Evolutionary conservation across 352 stramenopile genomes (phyloP).

Genomic region (Sclerospora graminicola): DNA sequence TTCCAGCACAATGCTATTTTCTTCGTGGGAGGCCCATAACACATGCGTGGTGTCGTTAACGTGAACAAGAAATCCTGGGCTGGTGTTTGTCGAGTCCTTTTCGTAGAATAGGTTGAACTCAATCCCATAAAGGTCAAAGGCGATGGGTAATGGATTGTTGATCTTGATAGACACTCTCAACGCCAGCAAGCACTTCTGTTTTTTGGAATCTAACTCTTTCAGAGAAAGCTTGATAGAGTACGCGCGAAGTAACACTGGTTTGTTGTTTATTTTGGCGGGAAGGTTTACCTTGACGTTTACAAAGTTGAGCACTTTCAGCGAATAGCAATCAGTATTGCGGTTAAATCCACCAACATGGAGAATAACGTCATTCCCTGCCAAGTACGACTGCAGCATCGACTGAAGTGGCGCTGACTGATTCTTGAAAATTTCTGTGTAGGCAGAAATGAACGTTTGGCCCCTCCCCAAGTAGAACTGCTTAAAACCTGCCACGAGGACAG

Average conservation of each 20-base stretch:
- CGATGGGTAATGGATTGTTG: slow-evolving; percentile 74
- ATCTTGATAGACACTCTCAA: slow-evolving; percentile 60
- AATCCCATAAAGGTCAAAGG: slow-evolving; percentile 58
- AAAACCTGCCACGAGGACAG: slow-evolving; percentile 55
- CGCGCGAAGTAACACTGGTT: slow-evolving; percentile 52
- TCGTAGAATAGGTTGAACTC: slow-evolving; percentile 66
- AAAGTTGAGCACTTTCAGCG: slow-evolving; percentile 53
- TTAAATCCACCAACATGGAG: slow-evolving; percentile 55
- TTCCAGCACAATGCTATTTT: slow-evolving; percentile 52
- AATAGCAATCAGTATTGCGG: slow-evolving; percentile 39
- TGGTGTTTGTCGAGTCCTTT: slow-evolving; percentile 8
- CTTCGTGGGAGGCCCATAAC: slow-evolving; percentile 45
- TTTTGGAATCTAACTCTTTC: slow-evolving; percentile 70
- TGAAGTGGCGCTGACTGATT: slow-evolving; percentile 53
- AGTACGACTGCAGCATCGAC: slow-evolving; percentile 56
- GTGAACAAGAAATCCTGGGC: slow-evolving; percentile 26
- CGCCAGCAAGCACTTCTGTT: slow-evolving; percentile 54
- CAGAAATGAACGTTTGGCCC: slow-evolving; percentile 69
- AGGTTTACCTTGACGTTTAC: slow-evolving; percentile 51
- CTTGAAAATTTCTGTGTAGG: slow-evolving; percentile 60
- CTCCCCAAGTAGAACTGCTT: slow-evolving; percentile 57
- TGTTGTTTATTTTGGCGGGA: slow-evolving; percentile 59
- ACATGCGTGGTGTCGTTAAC: slow-evolving; percentile 43
- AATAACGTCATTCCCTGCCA: slow-evolving; percentile 46
- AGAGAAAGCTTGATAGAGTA: slow-evolving; percentile 49